Evolutionary conservation across 1,139 yeast genomes (phyloP), one percentile per base, ranked within the genome.

Genomic region (Pichia cactophila): DNA sequence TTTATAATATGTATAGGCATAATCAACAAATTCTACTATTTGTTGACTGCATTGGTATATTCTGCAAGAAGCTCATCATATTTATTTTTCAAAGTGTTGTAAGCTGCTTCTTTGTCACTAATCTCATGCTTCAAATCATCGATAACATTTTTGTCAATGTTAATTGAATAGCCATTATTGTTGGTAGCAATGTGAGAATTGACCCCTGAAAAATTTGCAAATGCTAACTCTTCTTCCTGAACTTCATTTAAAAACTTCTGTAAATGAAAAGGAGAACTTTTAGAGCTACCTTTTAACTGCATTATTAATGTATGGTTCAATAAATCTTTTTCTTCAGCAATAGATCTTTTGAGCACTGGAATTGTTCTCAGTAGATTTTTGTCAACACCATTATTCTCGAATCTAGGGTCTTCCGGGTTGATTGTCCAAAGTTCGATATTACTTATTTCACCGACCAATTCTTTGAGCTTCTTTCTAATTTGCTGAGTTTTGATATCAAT

Each of bases 401-500:
- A 42, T 26, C 49, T 48, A 23, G 54, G 50, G 33, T 58, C 56
- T 33, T 56, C 58, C 2, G 54, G 26, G 14, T 49, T 49, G 11
- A 57, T 47, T 9, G 55, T 52, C 48, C 56, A 58, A 3, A 64
- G 42, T 33, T 56, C 51, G 23, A 64, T 42, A 44, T 49, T 54
- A 2, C 64, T 49, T 10, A 63, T 58, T 12, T 56, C 47, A 2
- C 64, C 66, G 28, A 52, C 56, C 47, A 83, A 71, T 26, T 81
- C 78, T 49, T 82, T 80, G 55, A 85, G 72, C 28, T 81, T 77
- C 59, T 82, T 81, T 28, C 82, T 70, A 23, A 86, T 81, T 68
- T 92, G 97, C 59, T 80, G 79, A 1, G 96, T 83, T 7, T 80
- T 78, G 9, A 85, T 72, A 63, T 90, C 97, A 60, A 86, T 75